These are phyloP conservation scores for Cryphonectria radicalis DNA, from an alignment of 2,329 filamentous ascomycete species.

Conservation along the genomic window DNA sequence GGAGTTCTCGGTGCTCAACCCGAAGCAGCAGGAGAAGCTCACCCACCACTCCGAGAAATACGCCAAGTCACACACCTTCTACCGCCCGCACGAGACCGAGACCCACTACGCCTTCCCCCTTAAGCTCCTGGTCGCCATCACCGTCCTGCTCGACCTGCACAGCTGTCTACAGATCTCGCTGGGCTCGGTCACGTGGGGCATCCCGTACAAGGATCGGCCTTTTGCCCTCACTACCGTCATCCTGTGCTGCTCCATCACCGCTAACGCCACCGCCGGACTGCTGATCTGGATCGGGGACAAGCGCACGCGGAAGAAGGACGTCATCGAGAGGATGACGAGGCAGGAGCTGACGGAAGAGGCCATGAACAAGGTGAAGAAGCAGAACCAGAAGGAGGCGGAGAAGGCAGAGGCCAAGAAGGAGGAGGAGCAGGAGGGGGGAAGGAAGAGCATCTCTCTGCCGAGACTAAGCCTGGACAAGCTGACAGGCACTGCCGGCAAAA, in stretches of 20 bases:
- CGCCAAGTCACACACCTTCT: slow-evolving; percentile 82
- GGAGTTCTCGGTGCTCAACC: slow-evolving; percentile 64
- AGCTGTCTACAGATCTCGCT: slow-evolving; percentile 80
- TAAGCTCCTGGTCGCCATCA: slow-evolving; percentile 73
- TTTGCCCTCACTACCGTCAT: slow-evolving; percentile 80
- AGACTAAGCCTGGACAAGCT: slow-evolving; percentile 27
- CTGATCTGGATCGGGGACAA: slow-evolving; percentile 78
- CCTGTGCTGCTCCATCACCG: slow-evolving; percentile 76
- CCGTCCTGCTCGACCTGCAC: slow-evolving; percentile 80
- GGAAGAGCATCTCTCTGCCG: slow-evolving; percentile 19
- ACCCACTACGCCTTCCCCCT: slow-evolving; percentile 83
- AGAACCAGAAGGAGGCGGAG: slow-evolving; percentile 42
- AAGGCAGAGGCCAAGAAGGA: slow-evolving; percentile 24
- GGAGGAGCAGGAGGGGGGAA: slow-evolving; percentile 11
- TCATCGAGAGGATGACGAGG: slow-evolving; percentile 74
- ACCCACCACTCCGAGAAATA: slow-evolving; percentile 81
- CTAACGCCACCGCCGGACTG: slow-evolving; percentile 77
- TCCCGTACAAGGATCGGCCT: slow-evolving; percentile 70
- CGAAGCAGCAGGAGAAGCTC: slow-evolving; percentile 69
- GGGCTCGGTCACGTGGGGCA: slow-evolving; percentile 78
- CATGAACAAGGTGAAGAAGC: slow-evolving; percentile 54
- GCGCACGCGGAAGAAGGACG: slow-evolving; percentile 82
- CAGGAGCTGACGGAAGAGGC: slow-evolving; percentile 72
- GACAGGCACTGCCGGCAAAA: slow-evolving; percentile 10
- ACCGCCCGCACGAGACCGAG: slow-evolving; percentile 84